Evolutionary conservation across 108 stramenopile genomes (phyloP).

Genomic region (Hondaea fermentalgiana): DNA sequence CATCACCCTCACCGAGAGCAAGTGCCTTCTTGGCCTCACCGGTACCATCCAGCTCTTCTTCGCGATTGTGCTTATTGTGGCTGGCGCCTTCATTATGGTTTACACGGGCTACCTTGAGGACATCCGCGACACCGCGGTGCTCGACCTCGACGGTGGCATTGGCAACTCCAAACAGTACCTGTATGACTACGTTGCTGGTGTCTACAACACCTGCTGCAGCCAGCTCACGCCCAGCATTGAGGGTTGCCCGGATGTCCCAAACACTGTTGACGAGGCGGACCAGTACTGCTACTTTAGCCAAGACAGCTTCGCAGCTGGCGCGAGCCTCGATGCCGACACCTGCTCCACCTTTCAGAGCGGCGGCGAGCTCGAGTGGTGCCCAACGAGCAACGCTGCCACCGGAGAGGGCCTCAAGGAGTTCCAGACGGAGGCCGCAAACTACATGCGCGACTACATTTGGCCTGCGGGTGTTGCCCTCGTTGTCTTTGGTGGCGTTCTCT

Average conservation of each 20-base stretch:
- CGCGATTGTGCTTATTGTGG: not conserved
- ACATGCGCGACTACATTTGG: not conserved
- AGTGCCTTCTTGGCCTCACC: not conserved
- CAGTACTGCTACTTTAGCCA: not conserved
- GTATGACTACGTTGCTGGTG: not conserved
- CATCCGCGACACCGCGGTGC: not conserved
- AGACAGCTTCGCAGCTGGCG: not conserved
- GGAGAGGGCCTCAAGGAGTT: not conserved
- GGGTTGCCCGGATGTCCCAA: not conserved
- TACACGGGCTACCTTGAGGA: conserved; percentile 1
- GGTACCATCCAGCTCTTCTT: not conserved
- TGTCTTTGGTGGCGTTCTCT: not conserved
- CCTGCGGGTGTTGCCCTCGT: not conserved
- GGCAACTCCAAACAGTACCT: not conserved
- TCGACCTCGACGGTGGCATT: not conserved
- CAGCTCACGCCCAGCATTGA: not conserved
- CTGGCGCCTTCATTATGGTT: not conserved
- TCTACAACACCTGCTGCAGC: not conserved
- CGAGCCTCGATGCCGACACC: not conserved
- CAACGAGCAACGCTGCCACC: not conserved
- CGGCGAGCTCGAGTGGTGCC: not conserved
- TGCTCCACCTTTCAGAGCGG: not conserved
- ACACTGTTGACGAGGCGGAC: not conserved
- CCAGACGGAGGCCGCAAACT: not conserved
- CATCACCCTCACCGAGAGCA: not conserved